A percentile compares a stretch with the other conserved stretches of the same genome.
phyloP scores from a whole-genome alignment of 2,329 filamentous ascomycete species.

The Fusarium heterosporum region DNA sequence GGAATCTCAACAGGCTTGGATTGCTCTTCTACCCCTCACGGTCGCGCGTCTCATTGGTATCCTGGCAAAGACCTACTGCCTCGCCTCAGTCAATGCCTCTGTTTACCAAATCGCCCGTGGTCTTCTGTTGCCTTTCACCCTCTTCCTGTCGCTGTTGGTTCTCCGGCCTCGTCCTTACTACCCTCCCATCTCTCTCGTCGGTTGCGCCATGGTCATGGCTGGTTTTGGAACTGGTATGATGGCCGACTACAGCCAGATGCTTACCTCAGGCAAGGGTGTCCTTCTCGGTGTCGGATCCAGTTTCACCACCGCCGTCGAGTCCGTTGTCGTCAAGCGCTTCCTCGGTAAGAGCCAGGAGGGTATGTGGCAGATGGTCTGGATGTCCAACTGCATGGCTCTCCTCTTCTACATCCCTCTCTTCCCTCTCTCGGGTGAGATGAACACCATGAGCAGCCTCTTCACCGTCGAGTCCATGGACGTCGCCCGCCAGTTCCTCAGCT shows the following conservation, averaged over 20 bases:
- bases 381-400: conserved; percentile 46
- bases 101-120: conserved; percentile 47
- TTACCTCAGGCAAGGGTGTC: conserved; percentile 45
- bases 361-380: conserved; percentile 49
- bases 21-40: conserved; percentile 43
- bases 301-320: conserved; percentile 46
- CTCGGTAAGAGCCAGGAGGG: conserved; percentile 45
- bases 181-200: conserved; percentile 44
- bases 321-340: conserved; percentile 45
- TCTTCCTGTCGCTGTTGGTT: conserved; percentile 44
- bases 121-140: conserved; percentile 44
- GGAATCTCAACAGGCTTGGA: conserved; percentile 35
- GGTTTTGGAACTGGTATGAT: conserved; percentile 46
- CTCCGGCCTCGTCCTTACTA: conserved; percentile 46
- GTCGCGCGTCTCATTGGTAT: conserved; percentile 44
- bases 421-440: conserved; percentile 43
- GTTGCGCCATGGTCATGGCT: conserved; percentile 46
- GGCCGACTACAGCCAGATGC: conserved; percentile 46
- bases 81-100: conserved; percentile 46
- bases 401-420: conserved; percentile 45
- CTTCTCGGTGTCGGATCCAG: conserved; percentile 44
- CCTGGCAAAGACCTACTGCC: conserved; percentile 47
- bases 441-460: conserved; percentile 37
- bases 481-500: conserved; percentile 40
- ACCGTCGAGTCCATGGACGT: conserved; percentile 29